These are phyloP conservation scores for Rhypophila decipiens DNA, from an alignment of 495 filamentous ascomycete species.

Conservation along the genomic window DNA sequence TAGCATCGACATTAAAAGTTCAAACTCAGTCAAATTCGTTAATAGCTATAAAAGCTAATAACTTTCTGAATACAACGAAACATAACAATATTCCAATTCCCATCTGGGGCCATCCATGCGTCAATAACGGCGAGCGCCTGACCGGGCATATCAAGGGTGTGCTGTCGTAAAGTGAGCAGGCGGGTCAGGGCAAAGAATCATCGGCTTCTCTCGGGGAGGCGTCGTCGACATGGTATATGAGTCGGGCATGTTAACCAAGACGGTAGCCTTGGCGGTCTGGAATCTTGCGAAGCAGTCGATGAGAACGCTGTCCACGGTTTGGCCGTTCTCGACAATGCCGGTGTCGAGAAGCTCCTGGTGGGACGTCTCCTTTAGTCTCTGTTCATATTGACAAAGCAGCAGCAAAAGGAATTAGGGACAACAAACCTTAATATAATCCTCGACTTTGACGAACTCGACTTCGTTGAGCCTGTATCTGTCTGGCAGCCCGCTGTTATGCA, in stretches of 20 bases:
- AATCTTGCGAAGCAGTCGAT: constrained; percentile 34
- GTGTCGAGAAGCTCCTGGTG: constrained; percentile 36
- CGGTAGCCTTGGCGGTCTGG: constrained; percentile 32
- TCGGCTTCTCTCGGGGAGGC: not conserved
- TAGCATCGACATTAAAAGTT: too few species aligned
- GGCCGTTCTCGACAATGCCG: constrained; percentile 30
- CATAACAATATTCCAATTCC: too few species aligned
- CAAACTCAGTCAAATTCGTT: too few species aligned
- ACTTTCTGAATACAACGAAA: too few species aligned
- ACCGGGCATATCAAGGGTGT: not conserved
- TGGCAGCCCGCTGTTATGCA: constrained; percentile 48
- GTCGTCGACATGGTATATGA: constrained; percentile 19
- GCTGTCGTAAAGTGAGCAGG: constrained; percentile 5
- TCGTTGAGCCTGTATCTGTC: constrained; percentile 40
- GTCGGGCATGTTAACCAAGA: constrained; percentile 38
- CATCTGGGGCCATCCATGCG: too few species aligned
- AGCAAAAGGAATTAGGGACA: too few species aligned
- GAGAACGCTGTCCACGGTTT: constrained; percentile 33
- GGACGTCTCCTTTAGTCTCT: not conserved
- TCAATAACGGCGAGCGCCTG: not conserved
- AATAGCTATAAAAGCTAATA: too few species aligned
- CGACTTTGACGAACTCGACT: constrained; percentile 37
- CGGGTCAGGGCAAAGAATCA: constrained; percentile 14
- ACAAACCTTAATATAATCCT: constrained; percentile 37
- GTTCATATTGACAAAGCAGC: not conserved